Conservation (phyloP, 208 protist species). For the Trypanosoma caninum region DNA sequence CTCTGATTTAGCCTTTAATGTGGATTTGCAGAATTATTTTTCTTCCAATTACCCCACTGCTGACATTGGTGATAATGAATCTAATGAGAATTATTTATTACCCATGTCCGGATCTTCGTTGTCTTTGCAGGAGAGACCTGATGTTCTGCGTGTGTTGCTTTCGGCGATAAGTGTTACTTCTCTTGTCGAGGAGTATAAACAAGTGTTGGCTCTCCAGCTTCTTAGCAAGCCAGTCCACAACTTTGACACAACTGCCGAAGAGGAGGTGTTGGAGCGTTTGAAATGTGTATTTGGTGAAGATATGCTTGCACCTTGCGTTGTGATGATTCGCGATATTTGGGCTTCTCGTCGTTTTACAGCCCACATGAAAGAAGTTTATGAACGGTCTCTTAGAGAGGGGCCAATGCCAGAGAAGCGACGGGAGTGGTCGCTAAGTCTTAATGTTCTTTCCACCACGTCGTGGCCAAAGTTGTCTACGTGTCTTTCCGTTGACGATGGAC, state of each 20-base stretch:
- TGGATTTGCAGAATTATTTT: slow-evolving; percentile 22
- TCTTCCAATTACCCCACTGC: not conserved
- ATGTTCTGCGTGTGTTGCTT: slow-evolving; percentile 78
- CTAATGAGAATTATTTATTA: slow-evolving; percentile 4
- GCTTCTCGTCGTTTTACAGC: slow-evolving; percentile 68
- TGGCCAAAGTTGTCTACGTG: slow-evolving; percentile 58
- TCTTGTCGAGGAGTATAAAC: slow-evolving; percentile 74
- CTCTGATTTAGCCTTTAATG: slow-evolving; percentile 34
- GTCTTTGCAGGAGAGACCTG: slow-evolving; percentile 35
- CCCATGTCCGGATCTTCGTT: slow-evolving; percentile 6
- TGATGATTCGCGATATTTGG: slow-evolving; percentile 85
- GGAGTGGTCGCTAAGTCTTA: slow-evolving; percentile 38
- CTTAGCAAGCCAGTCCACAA: slow-evolving; percentile 68
- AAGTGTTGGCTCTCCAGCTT: slow-evolving; percentile 62
- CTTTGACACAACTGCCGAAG: slow-evolving; percentile 77
- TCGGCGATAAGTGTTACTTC: slow-evolving; percentile 59
- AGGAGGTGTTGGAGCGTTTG: slow-evolving; percentile 86
- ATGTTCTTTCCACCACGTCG: slow-evolving; percentile 67
- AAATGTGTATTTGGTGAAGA: slow-evolving; percentile 82
- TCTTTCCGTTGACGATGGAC: slow-evolving; percentile 17
- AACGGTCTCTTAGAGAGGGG: not conserved
- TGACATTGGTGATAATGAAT: slow-evolving; percentile 15
- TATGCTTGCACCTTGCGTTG: slow-evolving; percentile 56
- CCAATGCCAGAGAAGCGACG: not conserved
- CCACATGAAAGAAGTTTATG: slow-evolving; percentile 42